A percentile compares a stretch with the other conserved stretches of the same genome.
phyloP scores from a whole-genome alignment of 106 monocot species.

The Phalaenopsis aphrodite region DNA sequence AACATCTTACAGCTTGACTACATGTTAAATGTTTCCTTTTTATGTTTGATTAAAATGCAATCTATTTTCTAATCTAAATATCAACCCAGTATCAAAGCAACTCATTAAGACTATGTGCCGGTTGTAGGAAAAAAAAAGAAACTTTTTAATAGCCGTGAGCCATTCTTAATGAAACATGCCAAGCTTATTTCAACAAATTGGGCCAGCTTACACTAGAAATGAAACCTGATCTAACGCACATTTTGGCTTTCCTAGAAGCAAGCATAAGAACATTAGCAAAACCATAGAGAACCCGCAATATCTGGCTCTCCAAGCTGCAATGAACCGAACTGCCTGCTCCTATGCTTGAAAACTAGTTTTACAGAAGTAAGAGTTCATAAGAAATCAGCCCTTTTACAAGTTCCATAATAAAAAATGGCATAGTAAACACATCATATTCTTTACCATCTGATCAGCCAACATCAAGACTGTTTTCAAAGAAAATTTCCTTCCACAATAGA shows the following conservation, averaged over 20 bases:
- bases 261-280: not conserved
- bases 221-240: not conserved
- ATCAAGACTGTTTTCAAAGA: constrained; percentile 84
- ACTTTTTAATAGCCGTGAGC: not conserved
- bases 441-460: constrained; percentile 99
- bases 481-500: constrained; percentile 87
- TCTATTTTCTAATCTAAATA: not conserved
- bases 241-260: not conserved
- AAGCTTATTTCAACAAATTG: not conserved
- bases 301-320: not conserved
- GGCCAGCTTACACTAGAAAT: not conserved
- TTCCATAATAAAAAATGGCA: not conserved
- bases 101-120: not conserved
- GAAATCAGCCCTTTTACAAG: not conserved
- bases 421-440: not conserved
- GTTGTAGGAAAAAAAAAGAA: not conserved
- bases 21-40: not conserved
- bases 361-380: not conserved
- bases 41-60: not conserved
- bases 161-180: not conserved
- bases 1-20: not conserved
- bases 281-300: not conserved
- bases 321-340: not conserved
- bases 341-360: not conserved
- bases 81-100: not conserved